These are phyloP conservation scores for Sparassis latifolia DNA, from an alignment of 1,284 basidiomycete species.

Conservation along the genomic window DNA sequence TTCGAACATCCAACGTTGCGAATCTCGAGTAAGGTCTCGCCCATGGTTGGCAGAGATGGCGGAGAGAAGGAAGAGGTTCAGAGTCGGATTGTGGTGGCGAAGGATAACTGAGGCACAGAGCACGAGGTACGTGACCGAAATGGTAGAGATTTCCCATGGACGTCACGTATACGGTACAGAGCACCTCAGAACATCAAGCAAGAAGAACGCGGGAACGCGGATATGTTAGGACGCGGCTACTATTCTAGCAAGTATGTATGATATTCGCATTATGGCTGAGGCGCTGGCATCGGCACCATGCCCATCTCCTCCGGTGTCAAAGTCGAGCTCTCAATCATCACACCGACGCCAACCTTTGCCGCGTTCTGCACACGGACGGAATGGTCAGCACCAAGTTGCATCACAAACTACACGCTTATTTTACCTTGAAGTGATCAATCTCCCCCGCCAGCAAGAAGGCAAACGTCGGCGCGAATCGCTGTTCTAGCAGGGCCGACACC, in stretches of 20 bases:
- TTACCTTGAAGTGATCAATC: conserved; percentile 96
- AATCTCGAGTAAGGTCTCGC: conserved; percentile 35
- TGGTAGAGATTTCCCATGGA: no score
- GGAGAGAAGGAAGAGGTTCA: neutral
- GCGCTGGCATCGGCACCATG: conserved; percentile 29
- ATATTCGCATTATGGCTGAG: conserved; percentile 10
- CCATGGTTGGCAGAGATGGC: conserved; percentile 3
- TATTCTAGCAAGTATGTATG: conserved; percentile 1
- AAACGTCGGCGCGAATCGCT: conserved; percentile 93
- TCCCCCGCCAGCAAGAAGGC: conserved; percentile 93
- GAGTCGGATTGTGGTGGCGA: neutral
- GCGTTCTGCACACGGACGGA: conserved; percentile 53
- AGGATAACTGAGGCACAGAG: no score
- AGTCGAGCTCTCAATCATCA: conserved; percentile 87
- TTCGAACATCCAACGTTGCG: conserved; percentile 36
- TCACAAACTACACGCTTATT: neutral
- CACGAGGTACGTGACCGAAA: no score
- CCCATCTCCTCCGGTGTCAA: conserved; percentile 79
- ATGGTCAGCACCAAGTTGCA: neutral
- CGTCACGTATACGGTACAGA: no score
- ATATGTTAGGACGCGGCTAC: neutral
- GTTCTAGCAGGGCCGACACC: conserved; percentile 91
- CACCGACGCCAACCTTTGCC: conserved; percentile 91
- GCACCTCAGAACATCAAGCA: no score
- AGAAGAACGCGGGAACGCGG: no score